Base-by-base conservation (phyloP, 2,329 filamentous ascomycete species). In the Alternaria sp. region DNA sequence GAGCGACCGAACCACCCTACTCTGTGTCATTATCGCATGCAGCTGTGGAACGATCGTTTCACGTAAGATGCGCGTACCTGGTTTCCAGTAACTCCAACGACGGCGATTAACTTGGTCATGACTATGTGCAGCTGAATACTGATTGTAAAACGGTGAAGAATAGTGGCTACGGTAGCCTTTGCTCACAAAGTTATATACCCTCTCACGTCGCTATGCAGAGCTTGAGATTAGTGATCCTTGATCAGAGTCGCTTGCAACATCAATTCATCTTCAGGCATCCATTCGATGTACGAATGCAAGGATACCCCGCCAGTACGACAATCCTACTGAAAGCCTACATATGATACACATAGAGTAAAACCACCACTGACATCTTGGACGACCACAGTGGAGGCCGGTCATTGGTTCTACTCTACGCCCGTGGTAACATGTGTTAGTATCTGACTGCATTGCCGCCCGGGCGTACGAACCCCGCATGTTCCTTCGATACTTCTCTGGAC, bases 81-180 rank as follows among this genome's bases (percentile, higher is more conserved):
- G 42, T 66, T 67, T 8, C 67, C 67, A 7, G 66, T 69, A 16
- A 64, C 48, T 0, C 67, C 67, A 26, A 70, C 55, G 38, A 70
- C 54, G 22, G 53, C 59, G 36, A 71, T 69, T 38, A 42, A 65
- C 34, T 69, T 71, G n/a, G 49, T 58, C 58, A 57, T 61, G 44
- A 32, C 56, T 46, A 6, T 1, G 26, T 5, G 7, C 44, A 44
- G 20, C 22, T 54, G 4, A 3, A 12, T 46, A 16, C 14, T 6
- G 51, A 16, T 7, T 26, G 7, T 22, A n/a, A 18, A 9, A 8
- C 24, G 18, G 32, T 11, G n/a, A n/a, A 41, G 7, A 34, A 16
- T 18, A 22, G 24, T 12, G 6, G 7, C 46, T 18, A 34, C 32
- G 2, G 8, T 5, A 34, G 18, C 4, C 16, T n/a, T 34, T 24